phyloP scores from a whole-genome alignment of 495 filamentous ascomycete genomes.

The Podospora comata region DNA sequence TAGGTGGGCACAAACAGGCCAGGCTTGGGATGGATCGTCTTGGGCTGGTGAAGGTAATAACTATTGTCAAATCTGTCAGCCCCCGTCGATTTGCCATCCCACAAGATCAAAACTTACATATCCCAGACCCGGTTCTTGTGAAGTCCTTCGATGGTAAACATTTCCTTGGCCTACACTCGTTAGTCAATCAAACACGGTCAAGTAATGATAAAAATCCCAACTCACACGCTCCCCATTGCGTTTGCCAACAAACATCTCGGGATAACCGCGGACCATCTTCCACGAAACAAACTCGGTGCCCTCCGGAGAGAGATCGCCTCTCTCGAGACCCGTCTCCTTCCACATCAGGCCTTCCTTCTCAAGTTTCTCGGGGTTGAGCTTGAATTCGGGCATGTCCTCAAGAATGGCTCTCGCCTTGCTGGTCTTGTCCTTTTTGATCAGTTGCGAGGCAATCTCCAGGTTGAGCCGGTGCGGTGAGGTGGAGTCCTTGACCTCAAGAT shows the following conservation, averaged over 20 bases:
- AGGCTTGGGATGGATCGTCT: constrained; percentile 41
- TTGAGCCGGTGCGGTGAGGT: constrained; percentile 1
- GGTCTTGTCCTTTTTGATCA: constrained; percentile 12
- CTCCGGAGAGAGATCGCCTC: constrained; percentile 29
- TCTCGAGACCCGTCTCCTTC: constrained; percentile 22
- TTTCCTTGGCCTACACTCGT: constrained; percentile 48
- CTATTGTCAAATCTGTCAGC: constrained; percentile 37
- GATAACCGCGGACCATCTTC: constrained; percentile 55
- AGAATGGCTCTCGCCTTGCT: constrained; percentile 24
- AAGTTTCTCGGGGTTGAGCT: constrained; percentile 11
- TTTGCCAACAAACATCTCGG: constrained; percentile 55
- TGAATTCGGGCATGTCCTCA: constrained; percentile 13
- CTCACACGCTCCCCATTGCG: constrained; percentile 43
- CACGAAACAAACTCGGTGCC: constrained; percentile 57
- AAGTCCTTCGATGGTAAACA: constrained; percentile 58
- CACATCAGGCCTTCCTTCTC: constrained; percentile 21
- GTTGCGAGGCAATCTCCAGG: not conserved
- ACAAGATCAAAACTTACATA: constrained; percentile 54
- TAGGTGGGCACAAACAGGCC: constrained; percentile 60
- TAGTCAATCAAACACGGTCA: not conserved
- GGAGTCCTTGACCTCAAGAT: constrained; percentile 8
- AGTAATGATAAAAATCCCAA: not conserved
- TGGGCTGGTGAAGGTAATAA: constrained; percentile 62
- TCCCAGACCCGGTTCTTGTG: constrained; percentile 58
- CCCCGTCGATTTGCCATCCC: too few species aligned